Evolutionary conservation across 192 early-diverging fungal genomes (phyloP).

Genomic region (Coemansia sp.): DNA sequence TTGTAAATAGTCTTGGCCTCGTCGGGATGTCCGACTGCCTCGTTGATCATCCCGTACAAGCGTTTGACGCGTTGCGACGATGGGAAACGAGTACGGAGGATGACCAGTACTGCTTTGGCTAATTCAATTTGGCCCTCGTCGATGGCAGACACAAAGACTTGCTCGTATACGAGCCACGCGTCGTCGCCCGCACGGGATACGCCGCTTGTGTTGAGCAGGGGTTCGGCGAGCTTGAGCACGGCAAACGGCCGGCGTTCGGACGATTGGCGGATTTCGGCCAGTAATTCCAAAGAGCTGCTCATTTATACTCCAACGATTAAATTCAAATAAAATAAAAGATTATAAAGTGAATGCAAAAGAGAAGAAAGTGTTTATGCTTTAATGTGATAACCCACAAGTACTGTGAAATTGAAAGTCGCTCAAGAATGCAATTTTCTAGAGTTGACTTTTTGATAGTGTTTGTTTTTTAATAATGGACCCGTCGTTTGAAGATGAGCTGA

Average conservation of each 20-base stretch:
- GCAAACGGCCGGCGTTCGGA: conserved; percentile 50
- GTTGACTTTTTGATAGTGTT: background rate
- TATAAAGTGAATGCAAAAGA: too few relatives aligned
- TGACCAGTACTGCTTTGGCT: conserved; percentile 63
- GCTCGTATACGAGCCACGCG: conserved; percentile 75
- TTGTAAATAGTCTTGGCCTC: conserved; percentile 73
- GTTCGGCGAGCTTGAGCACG: conserved; percentile 43
- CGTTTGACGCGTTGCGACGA: conserved; percentile 69
- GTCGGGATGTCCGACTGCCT: conserved; percentile 70
- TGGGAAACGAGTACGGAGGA: conserved; percentile 65
- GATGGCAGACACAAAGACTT: conserved; percentile 75
- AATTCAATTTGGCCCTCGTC: conserved; percentile 70
- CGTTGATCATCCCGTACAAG: conserved; percentile 75
- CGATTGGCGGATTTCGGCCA: conserved; percentile 49
- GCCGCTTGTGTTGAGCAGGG: conserved; percentile 29
- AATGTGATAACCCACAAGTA: too few relatives aligned
- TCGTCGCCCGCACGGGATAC: conserved; percentile 25
- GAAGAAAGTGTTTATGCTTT: too few relatives aligned
- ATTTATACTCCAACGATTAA: conserved; percentile 5
- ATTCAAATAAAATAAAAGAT: too few relatives aligned
- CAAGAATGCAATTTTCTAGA: too few relatives aligned
- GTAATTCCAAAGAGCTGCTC: conserved; percentile 30
- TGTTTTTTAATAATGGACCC: background rate
- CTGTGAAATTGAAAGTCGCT: too few relatives aligned
- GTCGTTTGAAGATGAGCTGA: background rate